Evolutionary conservation across 768 basidiomycete genomes (phyloP), one percentile per base, ranked within the genome.

Genomic region (Psilocybe tampanensis): DNA sequence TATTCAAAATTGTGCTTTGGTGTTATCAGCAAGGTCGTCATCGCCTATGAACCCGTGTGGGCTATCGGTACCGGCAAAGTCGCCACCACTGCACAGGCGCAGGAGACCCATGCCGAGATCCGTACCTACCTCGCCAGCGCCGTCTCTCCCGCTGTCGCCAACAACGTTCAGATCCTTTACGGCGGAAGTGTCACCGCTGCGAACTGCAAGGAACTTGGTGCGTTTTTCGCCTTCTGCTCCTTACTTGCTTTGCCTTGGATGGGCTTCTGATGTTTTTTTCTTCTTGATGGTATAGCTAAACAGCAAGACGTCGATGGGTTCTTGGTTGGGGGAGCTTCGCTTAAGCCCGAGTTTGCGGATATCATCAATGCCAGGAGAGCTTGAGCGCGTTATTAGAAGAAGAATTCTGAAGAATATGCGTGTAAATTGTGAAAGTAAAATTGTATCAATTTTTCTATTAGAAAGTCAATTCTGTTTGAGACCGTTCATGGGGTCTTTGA

Each of bases 51-150:
- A 72, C 93, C 95, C 42, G 93, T 98, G 17, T 98, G 97, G 96
- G 96, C 97, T 32, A 98, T 98, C 71, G 97, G 97, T 44, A 98
- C 96, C 12, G 96, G 96, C 61, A 96, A 91, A 72, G 95, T 97
- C 51, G 96, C 96, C 44, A 92, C 92, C 29, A 79, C 91, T 0
- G 80, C 78, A n/a, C 91, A 98, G 77, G 97, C 97, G 1, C 96
- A 98, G 74, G 90, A 95, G 41, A 86, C 92, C 2, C 97, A 99
- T 68, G 83, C 81, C 36, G 85, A 89, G 58, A 88, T 95, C 66
- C 91, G 97, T 63, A 65, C 76, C 11, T 97, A 86, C 77, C 77
- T 98, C 63, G 68, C 78, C 43, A 78, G 73, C 59, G 76, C 78
- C 6, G 84, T 98, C 42, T 90, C 90, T 7, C 65, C 79, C 29